Conservation (phyloP, 768 basidiomycete species). For the Termitomyces sp. region DNA sequence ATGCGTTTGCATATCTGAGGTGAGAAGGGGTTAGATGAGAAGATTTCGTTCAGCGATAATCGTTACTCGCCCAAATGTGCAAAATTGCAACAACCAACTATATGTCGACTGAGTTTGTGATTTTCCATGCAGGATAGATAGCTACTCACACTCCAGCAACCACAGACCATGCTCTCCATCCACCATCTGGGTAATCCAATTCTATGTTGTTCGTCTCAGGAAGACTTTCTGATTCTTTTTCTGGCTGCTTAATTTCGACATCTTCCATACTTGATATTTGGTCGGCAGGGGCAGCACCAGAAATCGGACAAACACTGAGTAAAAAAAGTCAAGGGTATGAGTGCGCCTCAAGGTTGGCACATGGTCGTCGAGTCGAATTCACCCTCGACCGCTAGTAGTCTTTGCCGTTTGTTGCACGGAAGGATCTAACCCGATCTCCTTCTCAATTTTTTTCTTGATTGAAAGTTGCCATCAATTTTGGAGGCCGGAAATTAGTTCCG, state of each 20-base stretch:
- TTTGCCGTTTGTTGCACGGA: neutral
- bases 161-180: slow-evolving; percentile 34
- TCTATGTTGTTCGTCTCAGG: neutral
- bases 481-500: neutral
- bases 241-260: neutral
- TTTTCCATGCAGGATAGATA: neutral
- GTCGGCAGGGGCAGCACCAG: neutral
- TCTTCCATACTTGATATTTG: neutral
- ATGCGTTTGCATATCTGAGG: neutral
- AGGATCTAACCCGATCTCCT: neutral
- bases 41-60: neutral
- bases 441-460: neutral
- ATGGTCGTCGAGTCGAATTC: neutral
- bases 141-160: slow-evolving; percentile 35
- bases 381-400: neutral
- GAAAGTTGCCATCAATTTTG: neutral
- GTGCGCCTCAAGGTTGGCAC: neutral
- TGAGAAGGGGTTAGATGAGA: neutral
- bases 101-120: neutral
- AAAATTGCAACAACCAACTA: slow-evolving; percentile 5
- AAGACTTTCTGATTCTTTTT: neutral
- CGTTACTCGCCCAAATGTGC: slow-evolving; percentile 1
- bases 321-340: neutral
- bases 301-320: neutral
- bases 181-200: slow-evolving; percentile 32